Base-by-base conservation (phyloP, 208 protist genomes). In the Leptomonas pyrrhocoris region DNA sequence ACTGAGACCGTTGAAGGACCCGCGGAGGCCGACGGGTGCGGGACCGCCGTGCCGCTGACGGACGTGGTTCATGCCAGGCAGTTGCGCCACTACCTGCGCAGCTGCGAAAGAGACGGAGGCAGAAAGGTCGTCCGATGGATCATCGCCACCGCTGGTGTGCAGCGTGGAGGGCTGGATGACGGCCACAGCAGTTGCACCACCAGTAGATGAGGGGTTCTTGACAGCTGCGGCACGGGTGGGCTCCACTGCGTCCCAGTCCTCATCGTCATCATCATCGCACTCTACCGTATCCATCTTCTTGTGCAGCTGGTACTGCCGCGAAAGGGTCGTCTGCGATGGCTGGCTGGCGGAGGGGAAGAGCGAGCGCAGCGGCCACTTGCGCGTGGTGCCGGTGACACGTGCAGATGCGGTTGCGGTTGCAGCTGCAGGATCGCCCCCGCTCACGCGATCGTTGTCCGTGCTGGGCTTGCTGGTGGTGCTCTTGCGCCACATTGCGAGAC, bases 211-310 rank as follows among this genome's bases (percentile, higher is more conserved):
- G 9, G 21, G 7, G 8, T 18, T 2, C 27, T 73, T 51, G 21
- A 19, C 15, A 21, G 42, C 19, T 43, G 55, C 11, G 19, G 42
- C n/a, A 13, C 16, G 16, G 21, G 7, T 11, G 1, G 43, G 55
- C 36, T 51, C 60, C 16, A 51, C 60, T 9, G 30, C 21, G 12
- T 27, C 60, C 46, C 42, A 56, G 11, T 42, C 48, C 16, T 46
- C 57, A 9, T 54, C 58, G 13, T 62, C 49, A n/a, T n/a, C n/a
- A n/a, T n/a, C n/a, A n/a, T n/a, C n/a, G n/a, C n/a, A n/a, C 31
- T 68, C 49, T 19, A 53, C 0, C 16, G 63, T 62, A 50, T 77
- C 64, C 15, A 12, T 64, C 46, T 76, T 76, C 54, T 76, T 76
- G 23, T 76, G 70, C 9, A 57, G 45, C 36, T 67, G 54, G 43